Evolutionary conservation across 345 rosid genomes (phyloP), one percentile per base, ranked within the genome.

Genomic region (Anacardium occidentale): DNA sequence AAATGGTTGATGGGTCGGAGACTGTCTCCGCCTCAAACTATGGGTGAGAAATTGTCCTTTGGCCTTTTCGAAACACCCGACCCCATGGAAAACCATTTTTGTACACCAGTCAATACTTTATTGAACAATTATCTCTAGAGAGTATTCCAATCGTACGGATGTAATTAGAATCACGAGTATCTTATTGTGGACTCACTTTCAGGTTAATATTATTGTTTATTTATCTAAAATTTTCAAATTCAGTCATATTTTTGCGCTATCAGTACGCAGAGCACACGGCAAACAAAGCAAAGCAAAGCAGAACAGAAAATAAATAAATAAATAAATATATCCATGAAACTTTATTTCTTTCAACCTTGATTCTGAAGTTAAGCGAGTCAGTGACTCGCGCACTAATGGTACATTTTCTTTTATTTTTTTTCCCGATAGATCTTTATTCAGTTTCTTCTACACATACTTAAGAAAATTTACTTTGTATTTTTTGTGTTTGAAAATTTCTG

Each of bases 351-450:
- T 52, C 59, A 74, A 70, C 65, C 88, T 79, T 79, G 76, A 63
- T 81, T 79, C 79, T 32, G 69, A 80, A 82, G 82, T 79, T 60
- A 1, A 29, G 32, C 32, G 32, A 29, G 32, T 29, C 85, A 65
- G 42, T 65, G 24, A 21, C 76, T 62, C 62, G 7, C 70, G 17
- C 78, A 69, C 78, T 68, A 77, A 72, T 72, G 83, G 87, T 83
- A 71, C 59, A 32, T 66, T 52, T 57, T 66, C 26, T 55, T 47
- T 64, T 13, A 26, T 55, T 52, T 15, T 55, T 52, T 15, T 72
- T 42, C 52, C 45, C 32, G 32, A 51, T 62, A 26, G 71, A 22
- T 21, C 74, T 58, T 69, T 62, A 71, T 50, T 50, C n/a, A 13
- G 50, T 62, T 21, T 68, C 44, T 47, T 47, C 68, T 63, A 55